Percentiles rank a stretch among this genome's conserved stretches.
Conservation (phyloP, 2,329 filamentous ascomycete species). For the Colletotrichum costaricense region DNA sequence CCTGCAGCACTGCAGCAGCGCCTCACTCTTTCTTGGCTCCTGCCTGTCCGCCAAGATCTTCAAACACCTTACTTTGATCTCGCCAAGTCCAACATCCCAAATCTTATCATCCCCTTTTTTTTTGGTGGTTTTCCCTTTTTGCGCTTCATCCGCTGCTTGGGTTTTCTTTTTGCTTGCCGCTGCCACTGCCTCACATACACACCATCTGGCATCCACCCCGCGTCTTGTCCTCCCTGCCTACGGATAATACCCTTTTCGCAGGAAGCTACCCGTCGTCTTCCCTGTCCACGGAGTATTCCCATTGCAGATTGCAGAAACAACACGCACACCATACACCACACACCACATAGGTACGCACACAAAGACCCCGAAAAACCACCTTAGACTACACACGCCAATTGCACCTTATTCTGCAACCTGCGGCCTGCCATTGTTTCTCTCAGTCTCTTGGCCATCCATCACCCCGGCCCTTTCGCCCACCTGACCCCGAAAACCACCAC, state of each 20-base stretch:
- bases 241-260: background rate
- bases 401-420: slow-evolving; percentile 1
- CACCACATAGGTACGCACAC: slow-evolving; percentile 23
- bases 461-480: slow-evolving; percentile 5
- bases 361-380: slow-evolving; percentile 28
- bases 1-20: slow-evolving; percentile 12
- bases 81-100: slow-evolving; percentile 26
- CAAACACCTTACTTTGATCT: slow-evolving; percentile 14
- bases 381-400: slow-evolving; percentile 30
- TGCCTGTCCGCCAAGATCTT: slow-evolving; percentile 23
- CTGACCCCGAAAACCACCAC: slow-evolving; percentile 12
- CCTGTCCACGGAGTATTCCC: slow-evolving; percentile 3
- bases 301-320: slow-evolving; percentile 1
- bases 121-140: background rate
- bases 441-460: background rate
- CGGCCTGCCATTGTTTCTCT: slow-evolving; percentile 5
- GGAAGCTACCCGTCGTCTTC: background rate
- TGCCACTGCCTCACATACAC: slow-evolving; percentile 4
- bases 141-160: background rate
- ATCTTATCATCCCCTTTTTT: slow-evolving; percentile 8
- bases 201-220: background rate
- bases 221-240: background rate
- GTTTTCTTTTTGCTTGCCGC: background rate
- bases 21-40: background rate
- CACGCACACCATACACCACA: slow-evolving; percentile 3